Evolutionary conservation across 2,329 filamentous ascomycete species (phyloP).

Genomic region (Pestalotiopsis sp.): DNA sequence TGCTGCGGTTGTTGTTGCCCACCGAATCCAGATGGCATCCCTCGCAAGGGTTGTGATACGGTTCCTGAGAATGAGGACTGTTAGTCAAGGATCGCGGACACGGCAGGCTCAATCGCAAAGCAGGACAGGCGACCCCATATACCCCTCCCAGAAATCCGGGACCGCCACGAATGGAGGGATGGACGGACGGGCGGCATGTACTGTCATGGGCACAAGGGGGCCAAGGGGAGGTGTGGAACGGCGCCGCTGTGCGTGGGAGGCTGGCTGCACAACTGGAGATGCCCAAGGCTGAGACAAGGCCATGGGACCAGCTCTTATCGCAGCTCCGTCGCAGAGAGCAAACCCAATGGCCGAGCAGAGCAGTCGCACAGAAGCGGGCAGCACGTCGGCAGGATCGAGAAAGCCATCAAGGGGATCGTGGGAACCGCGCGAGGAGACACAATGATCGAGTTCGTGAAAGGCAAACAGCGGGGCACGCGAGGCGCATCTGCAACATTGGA

Average conservation of each 20-base stretch:
- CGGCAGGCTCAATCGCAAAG: neutral
- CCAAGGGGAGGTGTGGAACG: neutral
- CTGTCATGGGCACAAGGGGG: neutral
- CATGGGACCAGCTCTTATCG: neutral
- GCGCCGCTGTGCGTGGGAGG: neutral
- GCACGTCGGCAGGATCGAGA: slow-evolving; percentile 17
- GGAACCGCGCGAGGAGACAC: slow-evolving; percentile 25
- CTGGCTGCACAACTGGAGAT: neutral
- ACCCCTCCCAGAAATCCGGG: neutral
- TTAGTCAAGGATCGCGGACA: slow-evolving; percentile 32
- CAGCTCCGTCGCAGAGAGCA: slow-evolving; percentile 13
- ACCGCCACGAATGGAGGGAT: neutral
- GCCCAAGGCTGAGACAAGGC: slow-evolving; percentile 5
- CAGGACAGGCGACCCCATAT: neutral
- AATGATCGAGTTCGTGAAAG: slow-evolving; percentile 23
- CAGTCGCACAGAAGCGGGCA: slow-evolving; percentile 11
- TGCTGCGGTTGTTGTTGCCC: slow-evolving; percentile 59
- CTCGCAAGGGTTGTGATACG: slow-evolving; percentile 64
- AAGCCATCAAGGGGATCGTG: slow-evolving; percentile 15
- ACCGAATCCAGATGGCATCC: slow-evolving; percentile 63
- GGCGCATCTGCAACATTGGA: slow-evolving; percentile 23
- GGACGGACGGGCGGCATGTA: neutral
- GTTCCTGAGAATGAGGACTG: slow-evolving; percentile 46
- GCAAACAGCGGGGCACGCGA: slow-evolving; percentile 33
- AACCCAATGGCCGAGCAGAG: slow-evolving; percentile 7